Percentiles rank a stretch among this genome's conserved stretches.
Evolutionary conservation across 2,329 filamentous ascomycete species (phyloP).

Genomic region (Talaromyces sp.): DNA sequence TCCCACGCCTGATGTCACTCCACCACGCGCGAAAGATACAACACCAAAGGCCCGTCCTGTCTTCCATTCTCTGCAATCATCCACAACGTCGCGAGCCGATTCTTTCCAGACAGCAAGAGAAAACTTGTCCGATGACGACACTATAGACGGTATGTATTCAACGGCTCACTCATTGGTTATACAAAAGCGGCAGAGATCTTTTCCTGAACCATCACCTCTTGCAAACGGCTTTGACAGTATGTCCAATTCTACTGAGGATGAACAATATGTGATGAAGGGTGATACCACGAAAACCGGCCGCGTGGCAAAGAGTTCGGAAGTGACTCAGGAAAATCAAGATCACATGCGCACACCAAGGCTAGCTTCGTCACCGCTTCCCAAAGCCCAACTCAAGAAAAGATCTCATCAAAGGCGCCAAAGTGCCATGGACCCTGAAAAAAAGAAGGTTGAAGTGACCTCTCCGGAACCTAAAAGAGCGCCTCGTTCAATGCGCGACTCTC

Average conservation of each 20-base stretch:
- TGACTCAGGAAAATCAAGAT: conserved; percentile 21
- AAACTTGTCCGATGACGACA: conserved; percentile 59
- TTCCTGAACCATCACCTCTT: conserved; percentile 18
- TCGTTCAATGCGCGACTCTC: not conserved
- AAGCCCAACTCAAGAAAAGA: not conserved
- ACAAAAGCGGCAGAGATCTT: conserved; percentile 30
- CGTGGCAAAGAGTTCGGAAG: not conserved
- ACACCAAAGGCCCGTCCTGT: conserved; percentile 37
- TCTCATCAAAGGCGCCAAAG: not conserved
- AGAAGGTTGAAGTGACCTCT: not conserved
- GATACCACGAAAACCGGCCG: not conserved
- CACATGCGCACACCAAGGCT: not conserved
- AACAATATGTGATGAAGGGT: not conserved
- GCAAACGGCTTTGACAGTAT: conserved; percentile 38
- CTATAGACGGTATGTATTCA: conserved; percentile 39
- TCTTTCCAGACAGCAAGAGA: conserved; percentile 71
- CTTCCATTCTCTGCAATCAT: conserved; percentile 54
- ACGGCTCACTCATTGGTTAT: conserved; percentile 4
- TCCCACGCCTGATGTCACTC: conserved; percentile 72
- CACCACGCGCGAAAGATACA: conserved; percentile 52
- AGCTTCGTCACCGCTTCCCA: conserved; percentile 6
- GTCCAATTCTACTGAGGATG: conserved; percentile 24
- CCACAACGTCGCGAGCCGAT: conserved; percentile 56
- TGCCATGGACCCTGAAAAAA: not conserved
- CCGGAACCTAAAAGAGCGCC: not conserved